Evolutionary conservation across 2,329 filamentous ascomycete species (phyloP).

Genomic region (Calcarisporium arbuscula): DNA sequence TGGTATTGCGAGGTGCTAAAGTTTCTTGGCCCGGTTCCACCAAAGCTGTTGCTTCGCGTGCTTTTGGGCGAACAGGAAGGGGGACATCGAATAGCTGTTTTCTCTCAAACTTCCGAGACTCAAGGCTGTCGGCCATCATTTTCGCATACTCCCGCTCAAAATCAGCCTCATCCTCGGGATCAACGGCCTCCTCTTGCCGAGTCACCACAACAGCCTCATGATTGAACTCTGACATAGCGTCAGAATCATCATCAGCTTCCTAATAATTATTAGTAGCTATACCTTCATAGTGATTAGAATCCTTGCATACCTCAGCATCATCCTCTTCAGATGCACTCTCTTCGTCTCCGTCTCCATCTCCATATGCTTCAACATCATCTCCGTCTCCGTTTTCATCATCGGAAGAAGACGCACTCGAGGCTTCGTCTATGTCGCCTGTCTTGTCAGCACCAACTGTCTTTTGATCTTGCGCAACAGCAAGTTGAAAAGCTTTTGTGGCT

Average conservation of each 20-base stretch:
- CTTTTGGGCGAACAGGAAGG: conserved; percentile 74
- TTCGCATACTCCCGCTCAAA: conserved; percentile 98
- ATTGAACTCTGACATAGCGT: conserved; percentile 58
- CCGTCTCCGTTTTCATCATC: conserved; percentile 70
- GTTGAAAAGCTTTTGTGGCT: conserved; percentile 74
- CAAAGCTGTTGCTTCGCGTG: conserved; percentile 47
- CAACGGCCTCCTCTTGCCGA: conserved; percentile 79
- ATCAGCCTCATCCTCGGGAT: conserved; percentile 91
- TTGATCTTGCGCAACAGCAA: conserved; percentile 86
- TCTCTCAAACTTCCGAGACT: conserved; percentile 92
- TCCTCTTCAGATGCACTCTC: conserved; percentile 55
- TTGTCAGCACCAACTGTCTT: conserved; percentile 70
- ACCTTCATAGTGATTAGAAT: conserved; percentile 35
- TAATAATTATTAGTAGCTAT: conserved; percentile 40
- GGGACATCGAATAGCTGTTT: conserved; percentile 96
- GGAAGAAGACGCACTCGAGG: conserved; percentile 61
- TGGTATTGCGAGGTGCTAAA: conserved; percentile 45
- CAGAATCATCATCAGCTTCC: conserved; percentile 43
- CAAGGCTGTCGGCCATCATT: conserved; percentile 95
- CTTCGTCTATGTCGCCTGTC: conserved; percentile 63
- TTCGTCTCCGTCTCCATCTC: conserved; percentile 55
- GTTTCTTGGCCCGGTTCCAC: conserved; percentile 20
- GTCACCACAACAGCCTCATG: conserved; percentile 92
- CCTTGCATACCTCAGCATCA: conserved; percentile 45
- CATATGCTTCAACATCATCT: conserved; percentile 57